Evolutionary conservation across 1,284 basidiomycete species (phyloP).

Genomic region (Cutaneotrichosporon arboriforme): DNA sequence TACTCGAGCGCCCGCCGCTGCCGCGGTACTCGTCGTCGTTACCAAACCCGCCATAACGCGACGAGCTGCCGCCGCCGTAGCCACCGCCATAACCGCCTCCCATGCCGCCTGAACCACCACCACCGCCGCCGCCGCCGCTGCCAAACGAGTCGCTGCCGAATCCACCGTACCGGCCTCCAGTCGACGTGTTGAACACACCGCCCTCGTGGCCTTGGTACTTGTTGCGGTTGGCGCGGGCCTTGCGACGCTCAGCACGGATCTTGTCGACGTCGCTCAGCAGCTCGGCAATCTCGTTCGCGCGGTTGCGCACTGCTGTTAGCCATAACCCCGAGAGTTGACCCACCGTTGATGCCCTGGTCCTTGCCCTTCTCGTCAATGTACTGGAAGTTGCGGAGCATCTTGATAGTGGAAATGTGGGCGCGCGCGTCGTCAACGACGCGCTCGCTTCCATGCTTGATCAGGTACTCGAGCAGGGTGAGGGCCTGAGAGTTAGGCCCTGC

Average conservation of each 20-base stretch:
- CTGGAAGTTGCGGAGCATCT: constrained; percentile 97
- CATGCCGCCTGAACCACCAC: constrained; percentile 18
- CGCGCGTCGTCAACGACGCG: constrained; percentile 96
- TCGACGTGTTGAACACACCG: constrained; percentile 44
- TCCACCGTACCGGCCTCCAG: constrained; percentile 64
- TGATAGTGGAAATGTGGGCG: constrained; percentile 88
- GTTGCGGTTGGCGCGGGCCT: constrained; percentile 85
- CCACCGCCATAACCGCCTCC: neutral
- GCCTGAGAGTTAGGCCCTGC: constrained; percentile 53
- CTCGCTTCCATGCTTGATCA: constrained; percentile 97
- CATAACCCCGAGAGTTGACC: constrained; percentile 20
- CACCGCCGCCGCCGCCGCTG: constrained; percentile 50
- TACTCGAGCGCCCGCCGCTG: constrained; percentile 2
- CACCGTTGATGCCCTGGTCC: constrained; percentile 97
- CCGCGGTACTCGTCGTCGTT: constrained; percentile 22
- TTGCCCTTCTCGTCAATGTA: constrained; percentile 99
- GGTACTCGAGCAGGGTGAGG: constrained; percentile 89
- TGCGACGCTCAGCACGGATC: constrained; percentile 81
- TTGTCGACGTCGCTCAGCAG: constrained; percentile 85
- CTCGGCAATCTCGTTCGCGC: constrained; percentile 84
- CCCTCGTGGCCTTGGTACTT: constrained; percentile 73
- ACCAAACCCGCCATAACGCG: constrained; percentile 26
- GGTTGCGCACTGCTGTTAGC: constrained; percentile 33
- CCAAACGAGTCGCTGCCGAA: constrained; percentile 66
- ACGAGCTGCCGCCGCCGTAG: constrained; percentile 13